phyloP scores from a whole-genome alignment of 208 protist species.

The Vickermania ingenoplastis region DNA sequence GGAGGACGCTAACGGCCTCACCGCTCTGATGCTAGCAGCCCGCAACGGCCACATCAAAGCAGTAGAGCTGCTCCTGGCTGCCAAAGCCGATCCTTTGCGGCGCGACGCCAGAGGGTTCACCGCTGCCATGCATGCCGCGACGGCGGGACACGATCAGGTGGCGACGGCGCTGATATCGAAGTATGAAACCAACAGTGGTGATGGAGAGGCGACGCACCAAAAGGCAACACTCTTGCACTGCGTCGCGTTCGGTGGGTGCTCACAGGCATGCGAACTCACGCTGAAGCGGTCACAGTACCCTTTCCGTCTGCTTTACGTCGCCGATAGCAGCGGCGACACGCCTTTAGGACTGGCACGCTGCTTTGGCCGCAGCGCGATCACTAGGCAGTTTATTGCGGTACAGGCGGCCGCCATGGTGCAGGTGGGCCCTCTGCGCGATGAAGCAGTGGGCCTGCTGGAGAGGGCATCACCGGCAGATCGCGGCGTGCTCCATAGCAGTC shows the following conservation, averaged over 20 bases:
- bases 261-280: slow-evolving; percentile 23
- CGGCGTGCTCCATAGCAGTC: slow-evolving; percentile 21
- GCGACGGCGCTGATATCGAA: slow-evolving; percentile 45
- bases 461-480: slow-evolving; percentile 21
- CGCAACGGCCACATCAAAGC: slow-evolving; percentile 31
- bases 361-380: slow-evolving; percentile 44
- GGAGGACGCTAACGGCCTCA: slow-evolving; percentile 36
- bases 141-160: slow-evolving; percentile 49
- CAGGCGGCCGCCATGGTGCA: neutral
- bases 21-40: slow-evolving; percentile 67
- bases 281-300: slow-evolving; percentile 14
- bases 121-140: slow-evolving; percentile 59
- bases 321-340: slow-evolving; percentile 50
- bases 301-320: slow-evolving; percentile 17
- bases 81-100: slow-evolving; percentile 31
- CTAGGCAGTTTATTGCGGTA: slow-evolving; percentile 33
- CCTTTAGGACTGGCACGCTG: slow-evolving; percentile 54
- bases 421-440: neutral
- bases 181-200: slow-evolving; percentile 23
- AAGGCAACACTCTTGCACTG: slow-evolving; percentile 55
- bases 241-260: slow-evolving; percentile 50
- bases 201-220: slow-evolving; percentile 15
- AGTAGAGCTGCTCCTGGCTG: slow-evolving; percentile 57
- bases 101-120: slow-evolving; percentile 39
- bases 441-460: slow-evolving; percentile 1